These are phyloP conservation scores for Zostera marina DNA, from an alignment of 116 monocot genomes.

Conservation along the genomic window DNA sequence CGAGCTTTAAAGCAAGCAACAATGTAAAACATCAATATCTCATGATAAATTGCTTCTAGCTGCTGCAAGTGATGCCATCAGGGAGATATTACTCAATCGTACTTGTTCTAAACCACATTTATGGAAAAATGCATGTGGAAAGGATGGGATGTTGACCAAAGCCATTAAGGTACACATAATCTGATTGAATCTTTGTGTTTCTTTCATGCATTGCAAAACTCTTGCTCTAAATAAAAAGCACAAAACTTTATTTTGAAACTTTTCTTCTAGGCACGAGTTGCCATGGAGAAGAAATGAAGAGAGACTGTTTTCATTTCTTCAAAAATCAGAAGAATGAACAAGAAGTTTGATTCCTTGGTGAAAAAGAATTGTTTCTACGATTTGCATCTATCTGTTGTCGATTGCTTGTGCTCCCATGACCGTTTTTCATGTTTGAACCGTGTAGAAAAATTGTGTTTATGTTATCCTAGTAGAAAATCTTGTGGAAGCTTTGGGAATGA, in stretches of 20 bases:
- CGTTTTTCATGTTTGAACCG: constrained; percentile 63
- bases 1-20: constrained; percentile 74
- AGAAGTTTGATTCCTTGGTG: constrained; percentile 30
- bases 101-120: constrained; percentile 9
- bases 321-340: constrained; percentile 34
- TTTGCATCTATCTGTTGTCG: constrained; percentile 57
- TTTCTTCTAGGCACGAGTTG: constrained; percentile 42
- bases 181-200: not conserved
- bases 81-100: constrained; percentile 18
- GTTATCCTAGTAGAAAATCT: constrained; percentile 30
- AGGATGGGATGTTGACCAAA: constrained; percentile 48
- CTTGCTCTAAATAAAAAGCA: not conserved
- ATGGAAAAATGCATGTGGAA: constrained; percentile 48
- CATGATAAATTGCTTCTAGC: constrained; percentile 82
- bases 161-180: constrained; percentile 66
- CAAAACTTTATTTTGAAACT: not conserved
- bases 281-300: constrained; percentile 46
- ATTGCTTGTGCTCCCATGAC: constrained; percentile 50
- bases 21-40: constrained; percentile 80
- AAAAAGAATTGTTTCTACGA: constrained; percentile 79
- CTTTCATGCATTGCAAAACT: not conserved
- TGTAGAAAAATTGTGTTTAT: constrained; percentile 47
- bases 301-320: constrained; percentile 12
- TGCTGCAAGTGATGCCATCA: constrained; percentile 46
- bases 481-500: no score